Base-by-base conservation (phyloP, 2,329 filamentous ascomycete genomes). In the Dactylellina haptotyla region DNA sequence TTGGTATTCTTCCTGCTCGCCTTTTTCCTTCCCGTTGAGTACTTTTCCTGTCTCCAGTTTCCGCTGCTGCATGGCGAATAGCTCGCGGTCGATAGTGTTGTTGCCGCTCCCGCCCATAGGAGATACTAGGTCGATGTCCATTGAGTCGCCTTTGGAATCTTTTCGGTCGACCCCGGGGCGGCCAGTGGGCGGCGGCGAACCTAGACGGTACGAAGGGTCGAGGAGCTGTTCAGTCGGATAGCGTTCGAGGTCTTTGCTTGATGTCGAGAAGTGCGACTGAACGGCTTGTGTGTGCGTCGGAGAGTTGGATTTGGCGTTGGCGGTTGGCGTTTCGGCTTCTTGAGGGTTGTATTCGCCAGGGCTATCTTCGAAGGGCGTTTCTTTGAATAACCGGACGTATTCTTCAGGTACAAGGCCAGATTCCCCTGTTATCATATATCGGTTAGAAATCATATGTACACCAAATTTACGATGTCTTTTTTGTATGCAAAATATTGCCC, bases 371-470 rank as follows among this genome's bases (percentile, higher is more conserved):
- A 73, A 73, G 6, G 69, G 69, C 23, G 61, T 97, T 79, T 98
- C 93, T 51, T 93, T 88, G 72, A 99, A 85, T 48, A 99, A 84
- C 14, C 95, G 89, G 43, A 99, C 95, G 79, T 98, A 99, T 81
- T 96, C 93, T 81, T 99, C 95, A 0, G 95, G 95, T 1, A 99
- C 95, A 34, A 99, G 85, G 0, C 95, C 95, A 78, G 92, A 96
- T 82, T 99, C 95, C 30, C 77, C 77, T 78, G 51, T 20, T 56
- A 56, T n/a, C 9, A 50, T 32, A n/a, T 51, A 4, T n/a, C 18
- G 26, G 12, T 48, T 51, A 12, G 39, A n/a, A 4, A 39, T 25
- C 8, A 37, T 1, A 28, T 34, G 18, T 12, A n/a, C n/a, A 16
- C n/a, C 12, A 18, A 34, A 32, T 16, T 26, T 1, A 25, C 26